These are phyloP conservation scores for Geotrichum bryndzae DNA, from an alignment of 1,139 yeast species.

Conservation along the genomic window DNA sequence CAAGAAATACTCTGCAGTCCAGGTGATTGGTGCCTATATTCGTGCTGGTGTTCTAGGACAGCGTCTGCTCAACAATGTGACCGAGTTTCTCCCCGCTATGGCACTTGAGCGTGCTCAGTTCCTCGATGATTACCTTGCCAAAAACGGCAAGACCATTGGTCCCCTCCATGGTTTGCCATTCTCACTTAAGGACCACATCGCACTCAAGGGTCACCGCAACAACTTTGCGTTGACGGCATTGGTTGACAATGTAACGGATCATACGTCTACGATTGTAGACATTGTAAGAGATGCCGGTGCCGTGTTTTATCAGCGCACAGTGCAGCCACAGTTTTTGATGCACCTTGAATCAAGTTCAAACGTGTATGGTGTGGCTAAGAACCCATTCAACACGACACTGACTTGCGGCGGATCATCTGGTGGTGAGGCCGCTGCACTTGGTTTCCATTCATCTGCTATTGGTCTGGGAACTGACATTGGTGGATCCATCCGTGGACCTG, in stretches of 20 bases:
- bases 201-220: conserved; percentile 41
- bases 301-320: conserved; percentile 50
- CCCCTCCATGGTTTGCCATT: conserved; percentile 50
- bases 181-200: conserved; percentile 47
- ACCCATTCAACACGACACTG: conserved; percentile 43
- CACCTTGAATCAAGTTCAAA: conserved; percentile 45
- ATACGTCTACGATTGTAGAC: conserved; percentile 36
- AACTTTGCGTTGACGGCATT: conserved; percentile 40
- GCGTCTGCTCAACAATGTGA: conserved; percentile 42
- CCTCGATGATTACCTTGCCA: conserved; percentile 40
- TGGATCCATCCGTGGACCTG: conserved; percentile 55
- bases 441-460: conserved; percentile 43
- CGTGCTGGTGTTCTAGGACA: conserved; percentile 56
- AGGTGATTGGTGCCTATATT: conserved; percentile 47
- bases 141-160: conserved; percentile 41
- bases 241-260: conserved; percentile 29
- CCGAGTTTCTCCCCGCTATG: conserved; percentile 32
- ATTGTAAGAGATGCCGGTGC: conserved; percentile 47
- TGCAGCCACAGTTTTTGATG: conserved; percentile 56
- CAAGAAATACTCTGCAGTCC: conserved; percentile 42
- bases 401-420: conserved; percentile 57
- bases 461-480: conserved; percentile 65
- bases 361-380: conserved; percentile 45
- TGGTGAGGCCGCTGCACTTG: conserved; percentile 57
- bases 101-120: conserved; percentile 40